Percentiles rank a stretch among this genome's conserved stretches.
Conservation (phyloP, 108 stramenopile species). For the Nitzschia sp. region DNA sequence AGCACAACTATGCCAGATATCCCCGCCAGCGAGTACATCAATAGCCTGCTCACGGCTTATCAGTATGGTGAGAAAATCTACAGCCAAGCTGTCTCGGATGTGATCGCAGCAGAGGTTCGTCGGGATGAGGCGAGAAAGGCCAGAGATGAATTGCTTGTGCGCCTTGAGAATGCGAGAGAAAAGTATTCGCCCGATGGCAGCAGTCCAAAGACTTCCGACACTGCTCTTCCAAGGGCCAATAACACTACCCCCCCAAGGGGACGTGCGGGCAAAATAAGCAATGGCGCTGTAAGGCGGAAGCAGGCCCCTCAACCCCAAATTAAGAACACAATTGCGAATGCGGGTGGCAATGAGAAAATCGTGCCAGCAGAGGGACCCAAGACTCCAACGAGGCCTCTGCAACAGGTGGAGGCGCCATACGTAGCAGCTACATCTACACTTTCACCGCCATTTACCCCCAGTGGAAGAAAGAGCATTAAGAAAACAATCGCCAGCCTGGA, state of each 20-base stretch:
- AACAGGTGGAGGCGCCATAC: neutral
- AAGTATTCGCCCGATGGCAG: constrained; percentile 1
- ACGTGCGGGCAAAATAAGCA: neutral
- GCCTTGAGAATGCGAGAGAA: constrained; percentile 14
- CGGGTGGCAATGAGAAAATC: neutral
- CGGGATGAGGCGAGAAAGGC: constrained; percentile 16
- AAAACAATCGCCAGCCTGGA: neutral
- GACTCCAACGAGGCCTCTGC: neutral
- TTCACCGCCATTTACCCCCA: neutral
- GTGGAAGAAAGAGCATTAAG: neutral
- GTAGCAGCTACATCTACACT: neutral
- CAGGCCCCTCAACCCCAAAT: neutral
- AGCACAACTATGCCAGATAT: constrained; percentile 6
- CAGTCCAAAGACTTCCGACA: neutral
- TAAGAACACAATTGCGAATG: neutral
- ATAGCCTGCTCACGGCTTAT: constrained; percentile 14
- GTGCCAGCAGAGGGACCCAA: neutral
- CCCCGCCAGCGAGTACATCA: constrained; percentile 20
- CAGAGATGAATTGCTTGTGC: constrained; percentile 5
- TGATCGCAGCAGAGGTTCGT: constrained; percentile 20
- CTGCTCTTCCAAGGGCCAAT: neutral
- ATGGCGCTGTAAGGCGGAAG: neutral
- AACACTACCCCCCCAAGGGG: neutral
- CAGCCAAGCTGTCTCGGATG: constrained; percentile 20
- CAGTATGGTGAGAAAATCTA: constrained; percentile 16